Evolutionary conservation across 2,329 filamentous ascomycete species (phyloP), one percentile per base, ranked within the genome.

Genomic region (Nannizziopsis arthrosporioides): DNA sequence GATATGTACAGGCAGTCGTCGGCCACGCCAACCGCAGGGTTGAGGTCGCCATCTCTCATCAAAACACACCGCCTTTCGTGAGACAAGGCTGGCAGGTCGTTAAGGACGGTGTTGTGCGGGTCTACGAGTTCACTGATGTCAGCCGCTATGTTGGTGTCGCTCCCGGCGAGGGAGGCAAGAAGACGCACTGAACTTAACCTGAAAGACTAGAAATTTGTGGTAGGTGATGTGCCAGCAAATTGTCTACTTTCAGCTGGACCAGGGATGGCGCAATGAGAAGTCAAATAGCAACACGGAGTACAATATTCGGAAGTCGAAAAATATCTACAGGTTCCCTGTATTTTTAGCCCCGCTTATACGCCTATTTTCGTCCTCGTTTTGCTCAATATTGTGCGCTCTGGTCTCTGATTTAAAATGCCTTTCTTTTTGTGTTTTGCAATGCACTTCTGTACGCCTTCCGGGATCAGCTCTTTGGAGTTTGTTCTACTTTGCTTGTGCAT

Each of bases 1-100:
- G 73, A 55, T 94, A 96, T 62, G 85, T 96, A n/a, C 86, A 94
- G 73, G 78, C 76, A 59, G 81, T 85, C 42, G 82, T 95, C 62
- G 72, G 75, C 54, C 77, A 83, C 58, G 69, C 90, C 48, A 80
- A 79, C 60, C 80, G 83, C 47, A 79, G 85, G 56, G 73, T 90
- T 53, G 90, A 96, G 67, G 83, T 84, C 53, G 73, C 87, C 42
- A 78, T 92, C 49, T 84, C 87, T 47, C 84, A 87, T 60, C 89
- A 94, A 75, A 85, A 83, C 64, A 88, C 84, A 12, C 88, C 88
- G 22, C 88, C 89, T 1, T 80, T 73, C 19, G 84, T 82, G 48
- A 79, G 85, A 59, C 80, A 90, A 63, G 78, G 75, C 45, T 96
- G 90, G 90, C 82, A 84, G 49, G 75, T 71, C 35, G 72, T 87